A percentile compares a stretch with the other conserved stretches of the same genome.
These are phyloP conservation scores for Apiospora aurea DNA, from an alignment of 2,329 filamentous ascomycete species.

Conservation along the genomic window DNA sequence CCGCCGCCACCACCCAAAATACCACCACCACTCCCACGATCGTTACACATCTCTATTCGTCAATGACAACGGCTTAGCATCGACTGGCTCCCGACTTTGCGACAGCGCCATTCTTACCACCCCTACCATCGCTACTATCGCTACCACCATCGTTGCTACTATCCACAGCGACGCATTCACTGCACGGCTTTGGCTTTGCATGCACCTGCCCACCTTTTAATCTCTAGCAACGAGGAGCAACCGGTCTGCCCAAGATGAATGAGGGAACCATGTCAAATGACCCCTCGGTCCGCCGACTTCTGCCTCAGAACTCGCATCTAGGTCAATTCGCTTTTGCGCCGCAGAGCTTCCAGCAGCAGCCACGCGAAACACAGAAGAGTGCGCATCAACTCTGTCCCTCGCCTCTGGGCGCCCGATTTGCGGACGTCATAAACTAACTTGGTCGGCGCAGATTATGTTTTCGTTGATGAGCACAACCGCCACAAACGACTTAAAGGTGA, in stretches of 20 bases:
- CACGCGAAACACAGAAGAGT: conserved; percentile 86
- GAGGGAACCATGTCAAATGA: conserved; percentile 65
- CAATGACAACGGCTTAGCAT: conserved; percentile 13
- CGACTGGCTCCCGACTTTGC: neutral
- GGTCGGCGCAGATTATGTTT: conserved; percentile 82
- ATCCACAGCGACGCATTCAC: neutral
- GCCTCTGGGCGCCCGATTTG: conserved; percentile 29
- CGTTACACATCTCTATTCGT: conserved; percentile 19
- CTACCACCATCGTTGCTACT: neutral
- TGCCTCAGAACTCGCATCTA: conserved; percentile 74
- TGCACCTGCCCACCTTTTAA: neutral
- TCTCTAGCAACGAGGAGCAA: neutral
- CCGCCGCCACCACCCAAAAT: conserved; percentile 3
- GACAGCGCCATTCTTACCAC: neutral
- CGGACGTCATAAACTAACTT: conserved; percentile 30
- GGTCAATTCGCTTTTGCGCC: conserved; percentile 80
- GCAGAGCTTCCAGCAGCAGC: conserved; percentile 60
- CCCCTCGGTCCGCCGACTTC: conserved; percentile 64
- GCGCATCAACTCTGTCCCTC: conserved; percentile 46
- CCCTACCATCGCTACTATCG: neutral
- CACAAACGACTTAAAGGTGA: conserved; percentile 95
- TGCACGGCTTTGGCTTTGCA: neutral
- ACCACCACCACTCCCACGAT: conserved; percentile 20
- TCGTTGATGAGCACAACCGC: conserved; percentile 97
- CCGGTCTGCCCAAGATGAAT: conserved; percentile 20